Percentiles rank a stretch among this genome's conserved stretches.
Evolutionary conservation across 1,284 basidiomycete species (phyloP).

Genomic region (Leucoagaricus sp.): DNA sequence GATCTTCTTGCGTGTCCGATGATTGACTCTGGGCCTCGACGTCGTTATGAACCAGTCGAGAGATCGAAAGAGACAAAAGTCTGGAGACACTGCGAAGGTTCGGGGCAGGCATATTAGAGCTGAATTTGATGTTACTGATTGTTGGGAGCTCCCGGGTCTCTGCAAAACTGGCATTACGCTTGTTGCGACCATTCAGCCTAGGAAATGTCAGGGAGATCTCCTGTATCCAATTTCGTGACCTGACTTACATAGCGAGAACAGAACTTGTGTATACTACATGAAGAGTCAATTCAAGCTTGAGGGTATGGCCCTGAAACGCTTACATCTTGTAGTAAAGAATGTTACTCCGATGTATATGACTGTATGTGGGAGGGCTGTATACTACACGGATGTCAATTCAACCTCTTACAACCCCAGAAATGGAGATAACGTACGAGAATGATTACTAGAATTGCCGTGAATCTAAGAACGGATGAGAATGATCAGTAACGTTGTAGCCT

Average conservation of each 20-base stretch:
- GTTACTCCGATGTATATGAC: conserved; percentile 29
- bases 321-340: conserved; percentile 30
- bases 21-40: no score
- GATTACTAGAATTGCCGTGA: conserved; percentile 29
- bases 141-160: background rate
- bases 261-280: conserved; percentile 2
- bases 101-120: background rate
- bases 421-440: conserved; percentile 21
- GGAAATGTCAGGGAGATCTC: background rate
- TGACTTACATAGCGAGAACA: background rate
- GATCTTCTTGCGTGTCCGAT: background rate
- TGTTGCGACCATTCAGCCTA: background rate
- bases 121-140: background rate
- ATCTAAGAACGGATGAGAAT: conserved; percentile 16
- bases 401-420: background rate
- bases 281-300: background rate
- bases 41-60: background rate
- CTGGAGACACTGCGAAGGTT: no score
- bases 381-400: conserved; percentile 22
- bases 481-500: no score
- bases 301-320: conserved; percentile 5
- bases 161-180: background rate
- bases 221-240: background rate
- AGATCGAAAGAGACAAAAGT: background rate
- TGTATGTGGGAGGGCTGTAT: conserved; percentile 26